Base-by-base conservation (phyloP, 2,329 filamentous ascomycete genomes). In the Zopfia rhizophila region DNA sequence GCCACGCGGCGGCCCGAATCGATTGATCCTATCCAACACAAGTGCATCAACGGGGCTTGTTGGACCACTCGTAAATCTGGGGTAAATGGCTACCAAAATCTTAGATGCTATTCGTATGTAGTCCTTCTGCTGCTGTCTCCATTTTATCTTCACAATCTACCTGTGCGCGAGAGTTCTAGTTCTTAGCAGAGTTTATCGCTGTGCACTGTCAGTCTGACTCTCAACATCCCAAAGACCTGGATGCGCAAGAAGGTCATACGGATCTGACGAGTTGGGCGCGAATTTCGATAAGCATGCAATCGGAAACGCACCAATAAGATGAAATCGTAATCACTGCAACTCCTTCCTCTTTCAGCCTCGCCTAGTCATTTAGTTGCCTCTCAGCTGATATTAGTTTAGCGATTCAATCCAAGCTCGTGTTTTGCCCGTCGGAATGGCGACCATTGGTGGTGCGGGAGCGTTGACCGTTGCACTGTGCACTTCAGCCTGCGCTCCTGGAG, bases 61-160 rank as follows among this genome's bases (percentile, higher is more conserved):
- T 24, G 39, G 43, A 19, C 47, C 51, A 8, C 52, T 49, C 31
- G 37, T 53, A 28, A 53, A 56, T 28, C 55, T 50, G 2, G 55
- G 55, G 42, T 51, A 4, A 54, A 54, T 19, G 53, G 56, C 8
- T 59, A 36, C 28, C 46, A 31, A 17, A 46, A 33, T 14, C 48
- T 57, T 27, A 54, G 53, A 22, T 57, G 53, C 22, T 59, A 56
- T 30, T 41, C 12, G 56, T 59, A 46, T n/a, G 56, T 58, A 10
- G 8, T 25, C 28, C 24, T 23, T 16, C 13, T 12, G 14, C n/a
- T 27, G 6, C 17, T 12, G 31, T 31, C 25, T 10, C 37, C 36
- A 37, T 17, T 13, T 11, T 25, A n/a, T n/a, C n/a, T n/a, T n/a
- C n/a, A n/a, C n/a, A n/a, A n/a, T n/a, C n/a, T n/a, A n/a, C n/a